Percentiles rank a stretch among this genome's conserved stretches.
phyloP scores from a whole-genome alignment of 495 filamentous ascomycete species.

The Arthonia radiata region DNA sequence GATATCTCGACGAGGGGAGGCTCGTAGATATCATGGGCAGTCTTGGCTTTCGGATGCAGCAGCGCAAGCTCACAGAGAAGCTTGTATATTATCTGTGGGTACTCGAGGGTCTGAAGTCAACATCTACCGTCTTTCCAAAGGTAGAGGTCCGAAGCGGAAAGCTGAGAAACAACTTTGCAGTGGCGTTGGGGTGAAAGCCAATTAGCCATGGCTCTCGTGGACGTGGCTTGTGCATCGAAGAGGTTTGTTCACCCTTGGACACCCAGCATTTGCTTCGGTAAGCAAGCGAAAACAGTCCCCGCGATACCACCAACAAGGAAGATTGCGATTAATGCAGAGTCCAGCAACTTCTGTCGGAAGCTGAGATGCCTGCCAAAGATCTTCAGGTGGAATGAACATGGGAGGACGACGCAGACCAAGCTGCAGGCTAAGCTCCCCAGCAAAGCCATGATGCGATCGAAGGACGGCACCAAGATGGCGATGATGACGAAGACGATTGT shows the following conservation, averaged over 20 bases:
- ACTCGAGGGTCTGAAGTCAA: constrained; percentile 10
- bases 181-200: constrained; percentile 29
- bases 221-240: no score
- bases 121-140: constrained; percentile 30
- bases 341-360: constrained; percentile 33
- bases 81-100: constrained; percentile 76
- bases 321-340: constrained; percentile 43
- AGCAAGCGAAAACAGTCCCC: constrained; percentile 69
- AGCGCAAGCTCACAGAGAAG: constrained; percentile 52
- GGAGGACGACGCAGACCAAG: constrained; percentile 78
- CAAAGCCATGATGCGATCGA: constrained; percentile 86
- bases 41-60: constrained; percentile 41
- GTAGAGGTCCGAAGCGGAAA: constrained; percentile 46
- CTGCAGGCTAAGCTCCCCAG: constrained; percentile 82
- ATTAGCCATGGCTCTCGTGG: no score
- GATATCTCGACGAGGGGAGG: constrained; percentile 58
- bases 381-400: constrained; percentile 74
- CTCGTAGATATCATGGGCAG: constrained; percentile 48
- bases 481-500: constrained; percentile 36
- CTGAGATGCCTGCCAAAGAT: constrained; percentile 64
- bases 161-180: constrained; percentile 69
- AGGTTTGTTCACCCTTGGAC: no score
- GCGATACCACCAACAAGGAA: constrained; percentile 43
- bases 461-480: constrained; percentile 62
- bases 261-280: constrained; percentile 41